Conservation (phyloP, 1,139 yeast genomes). For the Kazachstania sp. region DNA sequence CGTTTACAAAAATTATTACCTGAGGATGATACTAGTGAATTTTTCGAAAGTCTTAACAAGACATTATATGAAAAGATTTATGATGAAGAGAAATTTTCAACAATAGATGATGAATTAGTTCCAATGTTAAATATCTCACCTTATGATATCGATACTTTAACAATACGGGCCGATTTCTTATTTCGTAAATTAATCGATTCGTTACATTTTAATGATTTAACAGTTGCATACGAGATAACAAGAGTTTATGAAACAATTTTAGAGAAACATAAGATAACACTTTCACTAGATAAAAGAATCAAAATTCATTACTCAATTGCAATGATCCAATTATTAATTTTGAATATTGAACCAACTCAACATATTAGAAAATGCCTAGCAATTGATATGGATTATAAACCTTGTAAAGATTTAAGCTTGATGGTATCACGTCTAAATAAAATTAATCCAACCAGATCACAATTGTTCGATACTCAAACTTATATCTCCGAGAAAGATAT, state of each 20-base stretch:
- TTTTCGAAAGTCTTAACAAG: constrained; percentile 8
- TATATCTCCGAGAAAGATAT: constrained; percentile 11
- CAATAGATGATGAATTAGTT: constrained; percentile 11
- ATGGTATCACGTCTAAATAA: constrained; percentile 21
- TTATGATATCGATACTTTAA: constrained; percentile 12
- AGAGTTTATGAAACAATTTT: constrained; percentile 19
- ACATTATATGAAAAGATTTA: constrained; percentile 9
- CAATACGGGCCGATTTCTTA: constrained; percentile 10
- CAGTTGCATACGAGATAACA: constrained; percentile 17
- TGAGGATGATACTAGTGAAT: constrained; percentile 7
- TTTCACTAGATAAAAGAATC: constrained; percentile 19
- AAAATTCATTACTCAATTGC: constrained; percentile 17
- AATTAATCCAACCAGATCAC: constrained; percentile 20
- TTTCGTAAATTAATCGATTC: constrained; percentile 9
- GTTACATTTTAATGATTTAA: constrained; percentile 9
- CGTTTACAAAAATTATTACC: constrained; percentile 6
- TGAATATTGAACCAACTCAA: constrained; percentile 21
- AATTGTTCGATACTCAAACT: constrained; percentile 20
- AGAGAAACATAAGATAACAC: constrained; percentile 17
- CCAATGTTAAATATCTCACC: constrained; percentile 19
- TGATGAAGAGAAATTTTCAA: constrained; percentile 2
- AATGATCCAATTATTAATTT: constrained; percentile 20
- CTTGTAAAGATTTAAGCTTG: constrained; percentile 23
- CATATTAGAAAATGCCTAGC: constrained; percentile 25
- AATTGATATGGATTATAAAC: constrained; percentile 28